Evolutionary conservation across 129 eudicot genomes (phyloP).

Genomic region (Daucus carota): DNA sequence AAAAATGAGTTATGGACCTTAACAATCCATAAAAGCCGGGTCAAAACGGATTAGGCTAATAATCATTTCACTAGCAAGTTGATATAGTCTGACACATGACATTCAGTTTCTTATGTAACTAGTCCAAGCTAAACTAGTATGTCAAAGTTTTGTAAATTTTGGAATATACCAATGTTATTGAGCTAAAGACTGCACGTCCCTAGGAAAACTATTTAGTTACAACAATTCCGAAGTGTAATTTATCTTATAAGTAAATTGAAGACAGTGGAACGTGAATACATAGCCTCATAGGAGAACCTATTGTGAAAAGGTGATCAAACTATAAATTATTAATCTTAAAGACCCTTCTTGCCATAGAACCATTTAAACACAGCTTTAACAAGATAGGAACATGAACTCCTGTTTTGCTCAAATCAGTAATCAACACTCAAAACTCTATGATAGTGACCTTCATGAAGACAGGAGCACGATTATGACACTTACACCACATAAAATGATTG

Average conservation of each 20-base stretch:
- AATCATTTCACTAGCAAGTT: background rate
- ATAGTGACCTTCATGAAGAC: background rate
- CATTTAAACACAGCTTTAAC: background rate
- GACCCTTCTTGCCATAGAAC: background rate
- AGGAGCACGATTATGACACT: background rate
- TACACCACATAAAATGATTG: background rate
- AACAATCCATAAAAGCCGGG: background rate
- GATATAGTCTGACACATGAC: no score
- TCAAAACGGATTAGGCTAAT: background rate
- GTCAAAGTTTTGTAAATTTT: background rate
- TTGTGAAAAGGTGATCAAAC: background rate
- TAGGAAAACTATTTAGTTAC: background rate
- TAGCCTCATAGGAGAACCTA: background rate
- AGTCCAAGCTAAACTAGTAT: background rate
- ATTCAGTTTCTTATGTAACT: no score
- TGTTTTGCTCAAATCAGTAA: background rate
- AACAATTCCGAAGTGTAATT: background rate
- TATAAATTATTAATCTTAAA: background rate
- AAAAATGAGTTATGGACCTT: no score
- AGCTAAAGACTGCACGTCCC: background rate
- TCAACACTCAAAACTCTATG: background rate
- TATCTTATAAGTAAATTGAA: background rate
- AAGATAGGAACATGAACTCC: background rate
- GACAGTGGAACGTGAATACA: background rate
- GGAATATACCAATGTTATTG: background rate